Conservation (phyloP, 2,329 filamentous ascomycete species). For the Graphilbum fragrans region DNA sequence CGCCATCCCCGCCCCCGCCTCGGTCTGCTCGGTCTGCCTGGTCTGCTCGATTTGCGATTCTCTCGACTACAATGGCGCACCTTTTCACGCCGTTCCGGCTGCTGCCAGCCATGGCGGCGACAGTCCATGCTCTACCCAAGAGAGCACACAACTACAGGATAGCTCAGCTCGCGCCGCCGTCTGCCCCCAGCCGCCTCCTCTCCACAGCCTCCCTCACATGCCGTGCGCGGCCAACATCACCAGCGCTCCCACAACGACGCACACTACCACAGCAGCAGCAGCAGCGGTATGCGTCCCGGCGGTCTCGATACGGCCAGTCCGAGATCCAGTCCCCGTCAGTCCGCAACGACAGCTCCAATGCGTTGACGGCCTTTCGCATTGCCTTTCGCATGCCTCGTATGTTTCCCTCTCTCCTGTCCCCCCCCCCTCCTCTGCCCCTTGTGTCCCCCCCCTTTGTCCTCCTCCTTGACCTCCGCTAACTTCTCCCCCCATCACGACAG, state of each 20-base stretch:
- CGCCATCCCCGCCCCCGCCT: too few species aligned
- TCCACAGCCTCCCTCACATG: not conserved
- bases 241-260: too few species aligned
- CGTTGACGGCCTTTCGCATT: constrained; percentile 2
- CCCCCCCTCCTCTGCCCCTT: not conserved
- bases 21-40: too few species aligned
- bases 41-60: too few species aligned
- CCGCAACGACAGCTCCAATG: constrained; percentile 2
- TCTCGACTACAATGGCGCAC: too few species aligned
- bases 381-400: constrained; percentile 10
- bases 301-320: not conserved
- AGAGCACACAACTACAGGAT: too few species aligned
- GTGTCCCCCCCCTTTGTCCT: not conserved
- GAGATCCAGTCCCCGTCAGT: constrained; percentile 6
- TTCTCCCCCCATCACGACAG: constrained; percentile 15
- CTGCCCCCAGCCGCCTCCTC: not conserved
- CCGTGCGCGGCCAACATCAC: not conserved
- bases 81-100: too few species aligned
- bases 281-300: not conserved
- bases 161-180: too few species aligned
- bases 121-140: too few species aligned
- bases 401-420: not conserved
- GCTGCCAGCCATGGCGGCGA: too few species aligned
- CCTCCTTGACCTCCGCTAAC: not conserved
- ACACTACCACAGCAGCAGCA: not conserved